Evolutionary conservation across 495 filamentous ascomycete species (phyloP).

Genomic region (Tricharina praecox): DNA sequence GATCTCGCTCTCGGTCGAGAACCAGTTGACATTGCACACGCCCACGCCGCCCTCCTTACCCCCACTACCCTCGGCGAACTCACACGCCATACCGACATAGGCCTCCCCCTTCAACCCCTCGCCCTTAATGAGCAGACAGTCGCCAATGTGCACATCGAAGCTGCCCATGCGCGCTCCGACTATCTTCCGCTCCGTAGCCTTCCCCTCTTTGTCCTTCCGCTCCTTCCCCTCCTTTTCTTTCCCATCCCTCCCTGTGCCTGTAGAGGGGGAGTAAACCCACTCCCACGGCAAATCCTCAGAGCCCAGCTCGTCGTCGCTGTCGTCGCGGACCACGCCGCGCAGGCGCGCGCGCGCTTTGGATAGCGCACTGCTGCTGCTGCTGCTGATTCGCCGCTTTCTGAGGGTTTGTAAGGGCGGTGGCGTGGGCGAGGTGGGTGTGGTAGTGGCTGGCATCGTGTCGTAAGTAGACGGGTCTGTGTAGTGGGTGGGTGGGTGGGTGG

Average conservation of each 20-base stretch:
- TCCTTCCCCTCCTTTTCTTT: too few species aligned
- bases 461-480: too few species aligned
- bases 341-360: conserved; percentile 43
- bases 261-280: conserved; percentile 54
- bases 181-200: conserved; percentile 37
- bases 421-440: too few species aligned
- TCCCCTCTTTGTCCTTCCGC: conserved; percentile 24
- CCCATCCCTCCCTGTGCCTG: too few species aligned
- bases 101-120: conserved; percentile 58
- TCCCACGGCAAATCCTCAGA: conserved; percentile 77
- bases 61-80: conserved; percentile 40
- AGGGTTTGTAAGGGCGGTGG: neutral
- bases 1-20: conserved; percentile 78
- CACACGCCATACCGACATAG: conserved; percentile 76
- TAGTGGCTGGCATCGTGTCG: too few species aligned
- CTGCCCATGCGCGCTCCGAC: conserved; percentile 70
- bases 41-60: conserved; percentile 62
- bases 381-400: conserved; percentile 4
- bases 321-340: conserved; percentile 53
- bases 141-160: conserved; percentile 66
- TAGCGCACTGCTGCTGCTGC: too few species aligned
- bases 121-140: conserved; percentile 71
- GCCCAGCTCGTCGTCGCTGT: conserved; percentile 84
- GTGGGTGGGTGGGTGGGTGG: too few species aligned
- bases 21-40: conserved; percentile 52